Percentiles rank a stretch among this genome's conserved stretches.
phyloP scores from a whole-genome alignment of 2,329 filamentous ascomycete species.

The Colletotrichum destructivum region DNA sequence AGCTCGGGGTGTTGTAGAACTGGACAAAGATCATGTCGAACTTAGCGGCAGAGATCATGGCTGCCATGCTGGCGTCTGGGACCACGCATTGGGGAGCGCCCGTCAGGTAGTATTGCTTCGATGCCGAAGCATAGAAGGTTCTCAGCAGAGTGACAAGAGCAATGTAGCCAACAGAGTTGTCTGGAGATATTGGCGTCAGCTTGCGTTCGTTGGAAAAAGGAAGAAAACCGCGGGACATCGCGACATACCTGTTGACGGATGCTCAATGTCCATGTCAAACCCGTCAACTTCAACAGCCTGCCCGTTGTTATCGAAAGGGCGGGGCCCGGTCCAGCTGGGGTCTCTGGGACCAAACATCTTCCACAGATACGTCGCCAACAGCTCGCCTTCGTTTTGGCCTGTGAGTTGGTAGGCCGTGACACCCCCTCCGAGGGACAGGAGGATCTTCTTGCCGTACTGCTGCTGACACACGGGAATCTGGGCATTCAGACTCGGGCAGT shows the following conservation, averaged over 20 bases:
- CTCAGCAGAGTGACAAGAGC: slow-evolving; percentile 48
- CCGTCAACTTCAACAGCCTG: slow-evolving; percentile 51
- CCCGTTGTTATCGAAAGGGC: slow-evolving; percentile 41
- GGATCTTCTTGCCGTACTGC: slow-evolving; percentile 55
- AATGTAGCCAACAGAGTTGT: slow-evolving; percentile 50
- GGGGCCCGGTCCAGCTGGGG: slow-evolving; percentile 49
- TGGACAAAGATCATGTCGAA: slow-evolving; percentile 63
- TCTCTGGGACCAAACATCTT: slow-evolving; percentile 57
- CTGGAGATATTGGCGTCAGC: slow-evolving; percentile 30
- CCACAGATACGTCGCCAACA: slow-evolving; percentile 56
- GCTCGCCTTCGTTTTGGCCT: slow-evolving; percentile 53
- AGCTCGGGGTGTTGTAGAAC: slow-evolving; percentile 64
- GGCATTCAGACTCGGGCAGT: slow-evolving; percentile 54
- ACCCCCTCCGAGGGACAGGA: slow-evolving; percentile 60
- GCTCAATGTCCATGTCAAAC: slow-evolving; percentile 53
- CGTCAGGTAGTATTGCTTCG: slow-evolving; percentile 59
- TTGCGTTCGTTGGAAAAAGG: no score
- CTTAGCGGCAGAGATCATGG: slow-evolving; percentile 54
- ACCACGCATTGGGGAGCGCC: slow-evolving; percentile 63
- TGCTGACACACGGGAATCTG: slow-evolving; percentile 58
- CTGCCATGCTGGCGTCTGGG: slow-evolving; percentile 55
- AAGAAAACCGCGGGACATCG: no score
- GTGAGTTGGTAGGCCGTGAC: slow-evolving; percentile 53
- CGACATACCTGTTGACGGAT: slow-evolving; percentile 45
- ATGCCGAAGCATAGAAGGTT: slow-evolving; percentile 44